Evolutionary conservation across 768 basidiomycete species (phyloP).

Genomic region (Rhodocollybia butyracea): DNA sequence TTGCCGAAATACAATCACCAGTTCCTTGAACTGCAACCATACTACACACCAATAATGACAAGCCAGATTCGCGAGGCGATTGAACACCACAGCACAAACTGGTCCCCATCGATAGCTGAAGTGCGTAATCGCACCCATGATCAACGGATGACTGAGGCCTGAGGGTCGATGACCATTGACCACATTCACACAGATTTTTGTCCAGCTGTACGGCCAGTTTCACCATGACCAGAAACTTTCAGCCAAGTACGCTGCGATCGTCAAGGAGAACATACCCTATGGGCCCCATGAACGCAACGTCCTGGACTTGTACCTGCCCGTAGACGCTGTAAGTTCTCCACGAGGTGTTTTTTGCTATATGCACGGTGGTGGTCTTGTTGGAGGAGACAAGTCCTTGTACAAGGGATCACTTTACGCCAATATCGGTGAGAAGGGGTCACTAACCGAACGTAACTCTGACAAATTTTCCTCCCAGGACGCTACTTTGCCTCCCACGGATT

Average conservation of each 20-base stretch:
- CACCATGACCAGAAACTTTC: not conserved
- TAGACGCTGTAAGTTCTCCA: not conserved
- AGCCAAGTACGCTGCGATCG: not conserved
- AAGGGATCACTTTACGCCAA: no score
- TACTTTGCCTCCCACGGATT: not conserved
- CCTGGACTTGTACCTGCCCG: not conserved
- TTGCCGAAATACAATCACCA: no score
- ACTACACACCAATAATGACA: no score
- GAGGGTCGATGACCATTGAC: no score
- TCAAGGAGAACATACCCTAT: not conserved
- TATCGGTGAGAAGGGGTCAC: not conserved
- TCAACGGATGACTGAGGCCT: no score
- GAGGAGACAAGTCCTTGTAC: not conserved
- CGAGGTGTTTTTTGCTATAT: not conserved
- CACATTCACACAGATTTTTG: no score
- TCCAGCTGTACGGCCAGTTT: no score
- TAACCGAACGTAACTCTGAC: not conserved
- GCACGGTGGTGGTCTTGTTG: conserved; percentile 1
- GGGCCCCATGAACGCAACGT: conserved; percentile 1
- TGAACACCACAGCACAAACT: no score
- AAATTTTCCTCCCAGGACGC: not conserved
- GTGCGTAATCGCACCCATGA: no score
- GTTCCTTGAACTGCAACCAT: no score
- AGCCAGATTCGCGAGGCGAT: no score
- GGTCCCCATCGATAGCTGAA: no score